Evolutionary conservation across 768 basidiomycete genomes (phyloP), one percentile per base, ranked within the genome.

Genomic region (Mycena amicta): DNA sequence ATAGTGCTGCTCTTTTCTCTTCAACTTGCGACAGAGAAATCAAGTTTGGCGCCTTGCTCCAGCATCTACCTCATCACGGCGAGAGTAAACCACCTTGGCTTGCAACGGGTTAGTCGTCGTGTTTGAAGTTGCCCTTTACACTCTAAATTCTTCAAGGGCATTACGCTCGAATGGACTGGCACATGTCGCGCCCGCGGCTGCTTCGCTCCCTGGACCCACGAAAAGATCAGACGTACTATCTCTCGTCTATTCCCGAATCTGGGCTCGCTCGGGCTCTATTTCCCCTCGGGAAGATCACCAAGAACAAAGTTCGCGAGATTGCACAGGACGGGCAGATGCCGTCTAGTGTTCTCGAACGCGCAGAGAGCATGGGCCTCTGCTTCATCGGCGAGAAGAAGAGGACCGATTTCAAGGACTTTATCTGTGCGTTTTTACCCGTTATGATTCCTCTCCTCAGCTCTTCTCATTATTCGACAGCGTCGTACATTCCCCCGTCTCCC

Each of bases 151-250:
- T 45, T 6, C 15, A 57, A 88, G 94, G 95, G 4, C 95, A 98
- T 70, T 97, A 98, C 68, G 94, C 95, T 3, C 80, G 81, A 23
- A 88, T 92, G 67, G 64, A 72, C 8, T 89, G 84, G 82, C 70
- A 70, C 3, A 28, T 22, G n/a, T 61, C 70, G 1, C 81, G 84
- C 16, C 84, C 86, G 1, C 77, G 77, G 66, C 80, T 88, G 26
- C 71, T 80, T n/a, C 80, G 82, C 46, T 74, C 82, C 22, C 47
- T 59, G 45, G 93, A 96, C 68, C 61, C 62, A 50, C 71, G 69
- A 2, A 98, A 98, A 71, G 95, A 98, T 72, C 95, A 98, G 72
- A 88, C 93, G 0, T 97, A 95, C 66, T 98, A 93, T 70, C 80
- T 96, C 2, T 87, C 93, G 3, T 85, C 89, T 2, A 84, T 95